These are phyloP conservation scores for Colletotrichum agaves DNA, from an alignment of 2,329 filamentous ascomycete genomes.

Conservation along the genomic window DNA sequence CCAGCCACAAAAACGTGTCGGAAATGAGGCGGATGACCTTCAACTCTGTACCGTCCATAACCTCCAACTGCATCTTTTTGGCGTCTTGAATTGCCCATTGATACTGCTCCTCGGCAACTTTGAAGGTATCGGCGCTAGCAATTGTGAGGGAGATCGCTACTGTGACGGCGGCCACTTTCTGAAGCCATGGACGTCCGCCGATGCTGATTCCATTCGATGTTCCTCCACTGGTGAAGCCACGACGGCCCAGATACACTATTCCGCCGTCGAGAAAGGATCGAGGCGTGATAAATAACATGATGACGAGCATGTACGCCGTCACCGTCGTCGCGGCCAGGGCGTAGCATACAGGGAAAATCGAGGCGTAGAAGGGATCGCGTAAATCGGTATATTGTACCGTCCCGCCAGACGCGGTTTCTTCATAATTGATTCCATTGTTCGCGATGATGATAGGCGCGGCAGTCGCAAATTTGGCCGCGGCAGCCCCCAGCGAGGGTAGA, in stretches of 20 bases:
- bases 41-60: conserved; percentile 86
- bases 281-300: conserved; percentile 95
- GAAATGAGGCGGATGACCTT: conserved; percentile 93
- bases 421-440: conserved; percentile 52
- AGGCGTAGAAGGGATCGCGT: conserved; percentile 91
- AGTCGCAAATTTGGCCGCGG: conserved; percentile 47
- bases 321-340: conserved; percentile 92
- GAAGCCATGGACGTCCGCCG: conserved; percentile 92
- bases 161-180: conserved; percentile 81
- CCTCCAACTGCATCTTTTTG: conserved; percentile 76
- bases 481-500: conserved; percentile 38
- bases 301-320: conserved; percentile 89
- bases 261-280: conserved; percentile 91
- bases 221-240: conserved; percentile 87
- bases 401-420: conserved; percentile 48
- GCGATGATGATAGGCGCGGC: conserved; percentile 54
- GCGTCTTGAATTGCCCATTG: conserved; percentile 83
- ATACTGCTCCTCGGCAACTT: conserved; percentile 86
- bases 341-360: conserved; percentile 91
- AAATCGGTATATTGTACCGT: conserved; percentile 67
- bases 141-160: conserved; percentile 90
- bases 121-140: conserved; percentile 90
- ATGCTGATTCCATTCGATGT: conserved; percentile 84
- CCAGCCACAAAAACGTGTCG: conserved; percentile 96
- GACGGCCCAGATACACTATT: conserved; percentile 80